phyloP scores from a whole-genome alignment of 108 stramenopile species.

The Nannochloropsis salina region DNA sequence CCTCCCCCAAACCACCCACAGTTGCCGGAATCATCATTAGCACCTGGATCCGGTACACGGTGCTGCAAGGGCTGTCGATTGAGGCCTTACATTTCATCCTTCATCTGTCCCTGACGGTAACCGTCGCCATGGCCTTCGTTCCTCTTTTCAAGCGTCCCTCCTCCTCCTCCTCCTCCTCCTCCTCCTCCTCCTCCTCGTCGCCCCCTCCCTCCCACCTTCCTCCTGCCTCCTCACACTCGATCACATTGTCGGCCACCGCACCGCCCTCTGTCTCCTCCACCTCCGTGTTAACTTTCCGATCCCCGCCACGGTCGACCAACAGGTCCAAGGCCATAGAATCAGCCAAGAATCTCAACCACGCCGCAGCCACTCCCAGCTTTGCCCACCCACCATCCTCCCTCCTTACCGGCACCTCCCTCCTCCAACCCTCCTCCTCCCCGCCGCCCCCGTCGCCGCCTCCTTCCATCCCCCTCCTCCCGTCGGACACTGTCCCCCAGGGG shows the following conservation, averaged over 20 bases:
- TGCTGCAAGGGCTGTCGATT: neutral
- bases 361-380: too few species aligned
- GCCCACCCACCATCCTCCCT: too few species aligned
- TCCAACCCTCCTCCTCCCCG: neutral
- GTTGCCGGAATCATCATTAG: neutral
- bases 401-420: neutral
- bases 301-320: too few species aligned
- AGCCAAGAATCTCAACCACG: too few species aligned
- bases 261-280: too few species aligned
- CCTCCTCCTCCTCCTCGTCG: neutral
- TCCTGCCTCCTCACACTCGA: neutral
- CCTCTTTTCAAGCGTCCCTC: neutral
- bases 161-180: neutral
- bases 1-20: neutral
- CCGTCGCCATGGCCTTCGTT: neutral
- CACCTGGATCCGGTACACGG: neutral
- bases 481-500: neutral
- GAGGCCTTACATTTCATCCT: neutral
- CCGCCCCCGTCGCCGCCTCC: neutral
- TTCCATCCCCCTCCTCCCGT: neutral
- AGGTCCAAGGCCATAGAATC: too few species aligned
- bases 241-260: too few species aligned
- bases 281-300: too few species aligned
- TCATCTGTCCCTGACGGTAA: neutral
- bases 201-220: neutral